phyloP scores from a whole-genome alignment of 2,329 filamentous ascomycete species.

The Trichoderma sp. region DNA sequence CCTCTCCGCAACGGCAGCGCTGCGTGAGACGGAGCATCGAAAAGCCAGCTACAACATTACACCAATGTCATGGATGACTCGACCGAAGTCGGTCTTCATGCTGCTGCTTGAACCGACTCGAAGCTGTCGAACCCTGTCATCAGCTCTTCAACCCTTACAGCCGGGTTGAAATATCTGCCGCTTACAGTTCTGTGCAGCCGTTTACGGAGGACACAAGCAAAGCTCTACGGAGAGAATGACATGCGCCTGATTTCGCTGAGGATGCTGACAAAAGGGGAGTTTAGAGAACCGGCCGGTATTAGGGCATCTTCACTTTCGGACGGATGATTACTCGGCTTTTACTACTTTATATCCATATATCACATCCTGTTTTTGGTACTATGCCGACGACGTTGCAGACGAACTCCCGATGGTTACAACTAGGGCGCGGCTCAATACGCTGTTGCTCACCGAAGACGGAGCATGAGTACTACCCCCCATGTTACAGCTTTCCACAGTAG shows the following conservation, averaged over 20 bases:
- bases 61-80: not conserved
- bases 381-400: not conserved
- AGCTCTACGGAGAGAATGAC: not conserved
- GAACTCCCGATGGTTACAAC: not conserved
- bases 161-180: not conserved
- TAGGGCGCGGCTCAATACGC: not conserved
- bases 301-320: not conserved
- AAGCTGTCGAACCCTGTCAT: not conserved
- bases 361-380: not conserved
- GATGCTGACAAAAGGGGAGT: not conserved
- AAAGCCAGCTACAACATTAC: not conserved
- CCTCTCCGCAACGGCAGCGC: not conserved
- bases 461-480: slow-evolving; percentile 4
- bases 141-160: not conserved
- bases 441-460: slow-evolving; percentile 17
- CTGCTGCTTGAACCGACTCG: not conserved
- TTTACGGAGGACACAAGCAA: not conserved
- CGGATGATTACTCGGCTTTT: slow-evolving; percentile 1
- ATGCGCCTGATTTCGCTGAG: not conserved
- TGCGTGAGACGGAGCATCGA: slow-evolving; percentile 3
- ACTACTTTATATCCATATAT: not conserved
- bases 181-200: not conserved
- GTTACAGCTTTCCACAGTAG: not conserved
- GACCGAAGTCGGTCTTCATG: slow-evolving; percentile 1
- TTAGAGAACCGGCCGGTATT: not conserved